phyloP scores from a whole-genome alignment of 164 flowering plant genomes.

The Paratinospora sagittata region DNA sequence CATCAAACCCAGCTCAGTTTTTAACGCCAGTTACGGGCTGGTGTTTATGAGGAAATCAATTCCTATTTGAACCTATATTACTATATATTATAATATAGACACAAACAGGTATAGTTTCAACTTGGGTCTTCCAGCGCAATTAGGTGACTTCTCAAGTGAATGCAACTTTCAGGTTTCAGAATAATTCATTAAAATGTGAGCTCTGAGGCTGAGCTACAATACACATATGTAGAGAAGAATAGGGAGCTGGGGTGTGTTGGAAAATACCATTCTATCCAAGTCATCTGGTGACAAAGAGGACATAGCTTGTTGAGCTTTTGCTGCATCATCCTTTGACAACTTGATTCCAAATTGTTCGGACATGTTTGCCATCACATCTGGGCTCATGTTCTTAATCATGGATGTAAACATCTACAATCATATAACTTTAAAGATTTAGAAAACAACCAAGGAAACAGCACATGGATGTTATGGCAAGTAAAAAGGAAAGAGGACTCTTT shows the following conservation, averaged over 20 bases:
- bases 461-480: background rate
- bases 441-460: too few relatives aligned
- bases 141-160: too few relatives aligned
- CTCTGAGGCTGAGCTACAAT: background rate
- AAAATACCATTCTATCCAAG: constrained; percentile 82
- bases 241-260: background rate
- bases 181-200: too few relatives aligned
- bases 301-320: constrained; percentile 92
- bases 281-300: constrained; percentile 81
- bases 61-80: too few relatives aligned
- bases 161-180: too few relatives aligned
- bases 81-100: too few relatives aligned
- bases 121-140: too few relatives aligned
- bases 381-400: constrained; percentile 89
- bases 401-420: constrained; percentile 73
- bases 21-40: too few relatives aligned
- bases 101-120: too few relatives aligned
- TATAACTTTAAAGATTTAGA: constrained; percentile 6
- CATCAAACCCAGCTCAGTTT: too few relatives aligned
- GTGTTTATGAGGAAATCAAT: too few relatives aligned
- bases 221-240: background rate
- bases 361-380: constrained; percentile 96
- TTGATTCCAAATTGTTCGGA: constrained; percentile 87
- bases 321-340: constrained; percentile 84
- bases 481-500: background rate